A percentile compares a stretch with the other conserved stretches of the same genome.
phyloP scores from a whole-genome alignment of 2,329 filamentous ascomycete species.

The Fusarium goolgardi region DNA sequence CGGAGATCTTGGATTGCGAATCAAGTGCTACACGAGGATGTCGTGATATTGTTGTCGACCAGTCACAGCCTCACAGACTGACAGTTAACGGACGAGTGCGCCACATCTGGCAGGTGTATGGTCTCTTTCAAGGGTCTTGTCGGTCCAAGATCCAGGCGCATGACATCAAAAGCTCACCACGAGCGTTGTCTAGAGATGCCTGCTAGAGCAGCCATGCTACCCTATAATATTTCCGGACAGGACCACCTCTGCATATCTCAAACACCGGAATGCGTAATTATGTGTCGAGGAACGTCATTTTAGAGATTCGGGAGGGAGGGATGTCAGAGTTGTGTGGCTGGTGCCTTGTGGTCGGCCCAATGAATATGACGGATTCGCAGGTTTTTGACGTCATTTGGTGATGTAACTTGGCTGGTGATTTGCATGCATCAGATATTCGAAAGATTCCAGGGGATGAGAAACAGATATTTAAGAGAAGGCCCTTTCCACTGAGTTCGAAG shows the following conservation, averaged over 20 bases:
- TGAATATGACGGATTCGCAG: slow-evolving; percentile 16
- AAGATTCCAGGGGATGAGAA: slow-evolving; percentile 7
- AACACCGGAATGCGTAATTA: slow-evolving; percentile 37
- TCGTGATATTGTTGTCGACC: slow-evolving; percentile 16
- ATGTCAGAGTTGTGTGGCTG: slow-evolving; percentile 33
- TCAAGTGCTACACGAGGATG: slow-evolving; percentile 17
- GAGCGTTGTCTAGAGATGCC: slow-evolving; percentile 20
- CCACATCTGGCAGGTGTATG: slow-evolving; percentile 23
- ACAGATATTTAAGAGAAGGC: slow-evolving; percentile 21
- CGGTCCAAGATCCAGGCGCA: slow-evolving; percentile 20
- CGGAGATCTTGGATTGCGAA: slow-evolving; percentile 13
- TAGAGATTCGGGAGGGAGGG: slow-evolving; percentile 21
- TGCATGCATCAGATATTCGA: slow-evolving; percentile 26
- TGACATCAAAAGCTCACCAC: slow-evolving; percentile 33
- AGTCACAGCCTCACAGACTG: slow-evolving; percentile 34
- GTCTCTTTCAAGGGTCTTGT: slow-evolving; percentile 26
- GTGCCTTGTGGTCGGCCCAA: slow-evolving; percentile 24
- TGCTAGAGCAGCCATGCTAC: slow-evolving; percentile 17
- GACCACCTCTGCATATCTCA: slow-evolving; percentile 18
- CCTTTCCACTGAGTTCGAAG: not conserved
- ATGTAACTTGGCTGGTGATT: slow-evolving; percentile 23
- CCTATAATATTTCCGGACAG: slow-evolving; percentile 22
- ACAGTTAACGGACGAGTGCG: slow-evolving; percentile 27
- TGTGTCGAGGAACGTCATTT: slow-evolving; percentile 43
- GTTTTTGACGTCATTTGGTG: slow-evolving; percentile 43